Evolutionary conservation across 345 rosid species (phyloP), one percentile per base, ranked within the genome.

Genomic region (Eucalyptus melliodora): DNA sequence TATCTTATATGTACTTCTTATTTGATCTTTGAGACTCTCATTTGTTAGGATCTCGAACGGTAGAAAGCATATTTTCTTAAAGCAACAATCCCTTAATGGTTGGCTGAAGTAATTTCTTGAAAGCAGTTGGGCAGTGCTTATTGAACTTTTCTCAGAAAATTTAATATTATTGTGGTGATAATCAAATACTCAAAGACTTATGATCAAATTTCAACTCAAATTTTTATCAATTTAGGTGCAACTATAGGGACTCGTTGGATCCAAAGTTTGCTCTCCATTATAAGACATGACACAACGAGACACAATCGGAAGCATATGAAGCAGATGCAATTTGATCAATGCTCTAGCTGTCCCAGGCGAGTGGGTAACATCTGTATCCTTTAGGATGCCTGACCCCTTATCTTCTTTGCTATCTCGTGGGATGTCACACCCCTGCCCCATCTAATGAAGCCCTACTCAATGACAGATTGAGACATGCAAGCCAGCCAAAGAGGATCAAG

Each of bases 231-330:
- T 69, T 69, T 34, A 34, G 81, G 13, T 34, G 42, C 81, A 16
- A 69, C 1, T 69, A 3, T 34, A 31, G 44, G 4, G 6, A 31
- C 19, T n/a, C 10, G 0, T n/a, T 7, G 77, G 3, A n/a, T 65
- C 19, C 37, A 2, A 16, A 34, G 31, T 34, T n/a, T n/a, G 21
- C 34, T 31, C 80, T 31, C 11, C 40, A 16, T 67, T 31, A 67
- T 2, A 8, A 67, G 23, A 67, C 40, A 7, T 8, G 11, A 65
- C 4, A 0, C 21, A 16, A 16, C 2, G 6, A 17, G 21, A 5
- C 80, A 15, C 3, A 0, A 67, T 31, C 1, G 12, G 3, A 31
- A 31, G 24, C 21, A 44, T 31, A 2, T 9, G 5, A 16, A 69
- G 44, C 24, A 69, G 16, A 31, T 19, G 42, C 12, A 69, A 31